Conservation (phyloP, 2,329 filamentous ascomycete genomes). For the Beauveria sp. region DNA sequence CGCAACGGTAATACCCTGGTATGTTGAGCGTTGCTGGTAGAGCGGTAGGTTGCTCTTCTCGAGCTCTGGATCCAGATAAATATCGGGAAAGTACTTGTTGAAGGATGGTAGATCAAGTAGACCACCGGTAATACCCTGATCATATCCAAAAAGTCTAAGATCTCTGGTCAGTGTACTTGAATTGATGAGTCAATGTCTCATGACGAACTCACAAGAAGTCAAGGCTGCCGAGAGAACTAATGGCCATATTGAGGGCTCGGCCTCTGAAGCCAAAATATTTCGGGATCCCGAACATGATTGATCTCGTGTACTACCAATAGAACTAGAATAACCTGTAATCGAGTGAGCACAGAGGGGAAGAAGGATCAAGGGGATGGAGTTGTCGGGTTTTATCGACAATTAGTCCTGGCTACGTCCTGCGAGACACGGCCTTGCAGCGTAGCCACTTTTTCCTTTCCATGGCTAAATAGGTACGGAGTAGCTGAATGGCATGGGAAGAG, state of each 20-base stretch:
- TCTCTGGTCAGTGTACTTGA: not conserved
- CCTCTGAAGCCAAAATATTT: slow-evolving; percentile 16
- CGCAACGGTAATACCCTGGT: slow-evolving; percentile 36
- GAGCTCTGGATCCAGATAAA: slow-evolving; percentile 29
- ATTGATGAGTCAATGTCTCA: not conserved
- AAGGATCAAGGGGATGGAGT: not conserved
- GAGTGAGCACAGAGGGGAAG: not conserved
- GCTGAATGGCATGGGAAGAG: no score
- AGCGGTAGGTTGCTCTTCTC: slow-evolving; percentile 17
- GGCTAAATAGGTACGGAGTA: not conserved
- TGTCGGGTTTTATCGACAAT: not conserved
- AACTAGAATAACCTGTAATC: not conserved
- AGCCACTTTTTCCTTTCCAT: not conserved
- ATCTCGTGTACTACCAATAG: not conserved
- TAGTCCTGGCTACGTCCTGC: not conserved
- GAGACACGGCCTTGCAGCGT: not conserved
- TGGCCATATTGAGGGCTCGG: slow-evolving; percentile 14
- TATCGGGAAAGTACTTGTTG: slow-evolving; percentile 42
- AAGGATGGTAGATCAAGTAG: slow-evolving; percentile 55
- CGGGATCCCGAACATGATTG: not conserved
- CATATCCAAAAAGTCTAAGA: slow-evolving; percentile 20
- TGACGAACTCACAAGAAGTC: slow-evolving; percentile 10
- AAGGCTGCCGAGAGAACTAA: slow-evolving; percentile 15
- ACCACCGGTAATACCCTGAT: slow-evolving; percentile 61
- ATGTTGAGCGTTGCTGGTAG: slow-evolving; percentile 29